Conservation (phyloP, 2,329 filamentous ascomycete species). For the Thielaviopsis punctulata region DNA sequence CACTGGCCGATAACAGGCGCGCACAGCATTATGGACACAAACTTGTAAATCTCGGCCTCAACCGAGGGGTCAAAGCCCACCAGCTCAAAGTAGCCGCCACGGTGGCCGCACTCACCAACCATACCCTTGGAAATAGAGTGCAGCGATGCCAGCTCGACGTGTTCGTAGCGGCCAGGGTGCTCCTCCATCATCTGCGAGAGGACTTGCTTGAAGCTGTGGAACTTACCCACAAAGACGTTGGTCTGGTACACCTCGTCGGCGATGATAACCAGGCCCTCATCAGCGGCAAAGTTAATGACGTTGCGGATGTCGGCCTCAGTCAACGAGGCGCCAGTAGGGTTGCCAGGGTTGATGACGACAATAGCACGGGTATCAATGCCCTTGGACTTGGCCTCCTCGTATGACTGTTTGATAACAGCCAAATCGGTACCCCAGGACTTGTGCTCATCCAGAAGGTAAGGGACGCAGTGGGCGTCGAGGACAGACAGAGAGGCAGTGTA, state of each 20-base stretch:
- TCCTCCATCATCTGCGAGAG: conserved; percentile 67
- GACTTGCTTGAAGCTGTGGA: conserved; percentile 87
- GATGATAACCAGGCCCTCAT: conserved; percentile 74
- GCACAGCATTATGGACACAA: conserved; percentile 92
- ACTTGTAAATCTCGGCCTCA: conserved; percentile 93
- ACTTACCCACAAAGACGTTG: conserved; percentile 88
- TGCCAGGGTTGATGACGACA: conserved; percentile 95
- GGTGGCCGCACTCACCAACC: conserved; percentile 96
- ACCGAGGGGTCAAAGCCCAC: conserved; percentile 75
- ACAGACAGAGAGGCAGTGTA: conserved; percentile 87
- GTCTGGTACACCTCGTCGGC: conserved; percentile 99
- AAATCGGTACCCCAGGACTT: conserved; percentile 79
- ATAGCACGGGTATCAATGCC: conserved; percentile 82
- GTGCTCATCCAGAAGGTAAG: conserved; percentile 82
- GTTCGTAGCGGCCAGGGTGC: conserved; percentile 58
- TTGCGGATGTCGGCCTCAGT: conserved; percentile 60
- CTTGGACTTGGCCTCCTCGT: conserved; percentile 55
- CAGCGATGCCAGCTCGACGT: conserved; percentile 75
- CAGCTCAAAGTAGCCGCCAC: conserved; percentile 94
- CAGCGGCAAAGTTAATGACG: conserved; percentile 72
- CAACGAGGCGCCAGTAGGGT: conserved; percentile 84
- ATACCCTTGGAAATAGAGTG: conserved; percentile 96
- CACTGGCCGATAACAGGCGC: conserved; percentile 92
- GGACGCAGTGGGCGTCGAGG: conserved; percentile 71
- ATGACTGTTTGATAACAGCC: conserved; percentile 53